These are phyloP conservation scores for Lentinula raphanica DNA, from an alignment of 768 basidiomycete species.

Conservation along the genomic window DNA sequence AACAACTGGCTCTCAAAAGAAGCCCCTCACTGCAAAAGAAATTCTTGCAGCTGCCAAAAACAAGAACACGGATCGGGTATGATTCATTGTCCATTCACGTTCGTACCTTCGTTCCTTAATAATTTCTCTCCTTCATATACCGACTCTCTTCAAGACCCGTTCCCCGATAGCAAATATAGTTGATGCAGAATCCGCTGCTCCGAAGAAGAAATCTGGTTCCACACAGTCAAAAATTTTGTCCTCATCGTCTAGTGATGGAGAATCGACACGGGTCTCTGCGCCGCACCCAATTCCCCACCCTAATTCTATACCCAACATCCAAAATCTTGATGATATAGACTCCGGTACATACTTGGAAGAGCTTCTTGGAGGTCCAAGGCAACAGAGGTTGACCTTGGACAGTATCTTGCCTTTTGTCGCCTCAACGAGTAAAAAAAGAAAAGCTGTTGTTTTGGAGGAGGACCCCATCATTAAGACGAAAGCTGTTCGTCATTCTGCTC, in stretches of 20 bases:
- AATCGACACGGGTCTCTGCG: neutral
- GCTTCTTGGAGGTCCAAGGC: slow-evolving; percentile 36
- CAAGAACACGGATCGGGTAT: neutral
- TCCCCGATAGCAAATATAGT: neutral
- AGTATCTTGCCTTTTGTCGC: slow-evolving; percentile 12
- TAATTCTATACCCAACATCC: neutral
- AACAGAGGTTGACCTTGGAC: slow-evolving; percentile 23
- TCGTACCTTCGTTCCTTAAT: neutral
- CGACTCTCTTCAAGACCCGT: neutral
- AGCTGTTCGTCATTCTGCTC: slow-evolving; percentile 26
- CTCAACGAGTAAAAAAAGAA: slow-evolving; percentile 23
- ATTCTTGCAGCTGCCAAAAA: neutral
- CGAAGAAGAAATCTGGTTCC: neutral
- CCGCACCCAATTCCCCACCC: no score
- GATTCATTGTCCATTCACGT: neutral
- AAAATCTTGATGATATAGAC: neutral
- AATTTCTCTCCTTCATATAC: neutral
- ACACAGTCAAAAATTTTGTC: neutral
- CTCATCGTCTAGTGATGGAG: neutral
- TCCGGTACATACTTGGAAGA: slow-evolving; percentile 21
- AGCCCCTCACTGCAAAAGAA: neutral
- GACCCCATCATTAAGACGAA: slow-evolving; percentile 21
- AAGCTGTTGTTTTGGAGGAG: slow-evolving; percentile 30
- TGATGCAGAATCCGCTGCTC: neutral
- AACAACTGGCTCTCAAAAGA: neutral